phyloP scores from a whole-genome alignment of 2,329 filamentous ascomycete genomes.

The Colletotrichum sp. region DNA sequence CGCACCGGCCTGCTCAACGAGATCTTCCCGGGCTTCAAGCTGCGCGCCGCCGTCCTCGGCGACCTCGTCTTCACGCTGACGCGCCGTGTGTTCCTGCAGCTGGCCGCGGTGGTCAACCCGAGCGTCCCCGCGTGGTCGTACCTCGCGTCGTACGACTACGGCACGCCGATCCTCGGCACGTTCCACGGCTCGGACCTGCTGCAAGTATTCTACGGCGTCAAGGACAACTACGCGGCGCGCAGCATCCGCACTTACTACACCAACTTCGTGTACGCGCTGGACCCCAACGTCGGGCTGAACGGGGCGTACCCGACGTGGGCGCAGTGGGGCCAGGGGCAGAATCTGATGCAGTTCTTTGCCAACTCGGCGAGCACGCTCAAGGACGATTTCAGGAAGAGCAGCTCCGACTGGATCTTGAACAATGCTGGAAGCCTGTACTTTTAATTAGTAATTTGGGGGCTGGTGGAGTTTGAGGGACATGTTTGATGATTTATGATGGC shows the following conservation, averaged over 20 bases:
- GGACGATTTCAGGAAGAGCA: slow-evolving; percentile 43
- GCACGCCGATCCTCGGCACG: slow-evolving; percentile 75
- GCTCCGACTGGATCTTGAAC: slow-evolving; percentile 25
- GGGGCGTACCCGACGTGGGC: slow-evolving; percentile 44
- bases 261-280: slow-evolving; percentile 72
- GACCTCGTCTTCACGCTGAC: slow-evolving; percentile 60
- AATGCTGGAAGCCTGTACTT: slow-evolving; percentile 15
- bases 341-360: slow-evolving; percentile 55
- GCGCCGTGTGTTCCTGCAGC: slow-evolving; percentile 49
- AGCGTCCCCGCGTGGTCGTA: slow-evolving; percentile 75
- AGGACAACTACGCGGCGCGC: slow-evolving; percentile 34
- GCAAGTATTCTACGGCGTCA: slow-evolving; percentile 61
- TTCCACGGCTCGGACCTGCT: slow-evolving; percentile 76
- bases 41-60: slow-evolving; percentile 66
- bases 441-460: neutral
- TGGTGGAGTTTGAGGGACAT: neutral
- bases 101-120: slow-evolving; percentile 41
- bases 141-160: slow-evolving; percentile 74
- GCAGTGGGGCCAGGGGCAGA: slow-evolving; percentile 46
- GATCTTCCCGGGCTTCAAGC: slow-evolving; percentile 70
- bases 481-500: neutral
- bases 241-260: slow-evolving; percentile 66
- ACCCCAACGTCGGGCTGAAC: slow-evolving; percentile 67
- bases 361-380: slow-evolving; percentile 33
- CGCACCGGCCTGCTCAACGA: slow-evolving; percentile 62